Base-by-base conservation (phyloP, 2,329 filamentous ascomycete genomes). In the Eutypa lata region DNA sequence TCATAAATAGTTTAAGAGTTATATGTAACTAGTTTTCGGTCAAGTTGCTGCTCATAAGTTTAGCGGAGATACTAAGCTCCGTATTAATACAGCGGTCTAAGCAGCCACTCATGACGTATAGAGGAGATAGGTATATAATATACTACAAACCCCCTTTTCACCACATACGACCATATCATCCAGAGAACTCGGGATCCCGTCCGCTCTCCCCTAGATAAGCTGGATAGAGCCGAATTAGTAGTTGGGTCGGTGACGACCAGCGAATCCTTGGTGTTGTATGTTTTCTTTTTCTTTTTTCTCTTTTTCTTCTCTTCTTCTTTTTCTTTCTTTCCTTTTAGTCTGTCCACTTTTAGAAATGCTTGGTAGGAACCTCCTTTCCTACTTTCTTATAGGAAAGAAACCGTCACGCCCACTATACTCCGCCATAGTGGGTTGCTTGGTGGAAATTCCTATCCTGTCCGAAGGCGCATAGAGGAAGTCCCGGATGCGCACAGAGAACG, bases 201-300 rank as follows among this genome's bases (percentile, higher is more conserved):
- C 38, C 38, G 38, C 38, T 42, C 38, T 13, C 38, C 38, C 19
- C 38, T 42, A 22, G 38, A 42, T 42, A 42, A 42, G 18, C 18
- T 18, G 18, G n/a, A 21, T 42, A 42, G 19, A 18, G 38, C 38
- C 38, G 19, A 18, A 42, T 42, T 42, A 42, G 38, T 42, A 42
- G 38, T 42, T 42, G 38, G 38, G 38, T 42, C 38, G 38, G 38
- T 42, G 38, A 42, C 38, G 38, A 42, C 38, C 38, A 42, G 38
- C 38, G 38, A 42, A 42, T 42, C 38, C 38, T 18, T 42, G 38
- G 38, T 42, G 38, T 42, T 42, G 38, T 42, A 42, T 42, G 38
- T 42, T 13, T 22, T 42, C 19, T 38, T n/a, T 4, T 37, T 37
- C 16, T 14, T 37, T 37, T n/a, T 37, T 14, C 4, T 5, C 10